phyloP scores from a whole-genome alignment of 148 eudicot species.

The Fagopyrum esculentum region DNA sequence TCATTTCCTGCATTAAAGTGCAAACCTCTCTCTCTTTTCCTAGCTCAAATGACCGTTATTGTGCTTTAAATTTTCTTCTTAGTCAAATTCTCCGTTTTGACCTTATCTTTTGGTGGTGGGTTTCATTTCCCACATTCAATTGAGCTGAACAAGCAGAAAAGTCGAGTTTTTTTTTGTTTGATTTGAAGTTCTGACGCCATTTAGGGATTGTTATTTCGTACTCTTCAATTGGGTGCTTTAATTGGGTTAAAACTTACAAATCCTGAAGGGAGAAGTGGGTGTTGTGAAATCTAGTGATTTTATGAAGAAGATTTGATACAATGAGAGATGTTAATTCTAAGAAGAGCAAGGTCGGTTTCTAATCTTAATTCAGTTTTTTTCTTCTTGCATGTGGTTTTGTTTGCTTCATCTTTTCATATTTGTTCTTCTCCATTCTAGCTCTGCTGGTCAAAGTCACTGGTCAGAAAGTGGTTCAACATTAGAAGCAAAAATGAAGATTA shows the following conservation, averaged over 20 bases:
- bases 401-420: constrained; percentile 9
- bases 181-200: background rate
- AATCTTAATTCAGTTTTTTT: background rate
- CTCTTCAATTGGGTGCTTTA: background rate
- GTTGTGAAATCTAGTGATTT: constrained; percentile 20
- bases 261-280: constrained; percentile 8
- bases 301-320: constrained; percentile 64
- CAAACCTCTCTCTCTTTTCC: background rate
- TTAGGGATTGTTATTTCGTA: background rate
- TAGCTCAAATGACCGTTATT: background rate
- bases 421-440: constrained; percentile 38
- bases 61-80: background rate
- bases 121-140: constrained; percentile 4
- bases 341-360: constrained; percentile 69
- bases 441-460: constrained; percentile 79
- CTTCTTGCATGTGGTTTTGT: background rate
- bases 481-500: constrained; percentile 66
- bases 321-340: constrained; percentile 74
- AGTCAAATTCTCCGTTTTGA: background rate
- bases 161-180: background rate
- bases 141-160: background rate
- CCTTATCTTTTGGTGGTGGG: background rate
- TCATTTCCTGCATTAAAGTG: constrained; percentile 19
- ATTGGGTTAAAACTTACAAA: background rate
- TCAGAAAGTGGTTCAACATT: constrained; percentile 82